A percentile compares a stretch with the other conserved stretches of the same genome.
These are phyloP conservation scores for Dendrobium chrysotoxum DNA, from an alignment of 106 monocot genomes.

Conservation along the genomic window DNA sequence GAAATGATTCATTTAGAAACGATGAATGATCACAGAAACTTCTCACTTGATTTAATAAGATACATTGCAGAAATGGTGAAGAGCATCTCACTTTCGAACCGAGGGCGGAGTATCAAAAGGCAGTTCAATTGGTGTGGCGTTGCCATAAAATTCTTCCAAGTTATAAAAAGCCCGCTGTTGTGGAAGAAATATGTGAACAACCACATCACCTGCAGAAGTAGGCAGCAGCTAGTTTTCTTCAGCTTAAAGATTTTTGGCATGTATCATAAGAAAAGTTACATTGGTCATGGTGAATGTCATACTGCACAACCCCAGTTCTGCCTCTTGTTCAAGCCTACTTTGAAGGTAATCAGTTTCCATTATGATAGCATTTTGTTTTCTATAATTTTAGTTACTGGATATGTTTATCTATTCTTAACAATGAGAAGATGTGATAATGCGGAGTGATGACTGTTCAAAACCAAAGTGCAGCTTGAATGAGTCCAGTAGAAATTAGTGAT, in stretches of 20 bases:
- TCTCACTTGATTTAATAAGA: not conserved
- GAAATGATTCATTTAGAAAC: too few species aligned
- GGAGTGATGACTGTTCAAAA: not conserved
- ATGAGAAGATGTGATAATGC: not conserved
- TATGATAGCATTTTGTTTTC: too few species aligned
- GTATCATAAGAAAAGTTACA: not conserved
- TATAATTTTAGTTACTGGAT: too few species aligned
- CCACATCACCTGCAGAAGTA: constrained; percentile 74
- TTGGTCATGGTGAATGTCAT: too few species aligned
- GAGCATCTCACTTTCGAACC: constrained; percentile 10
- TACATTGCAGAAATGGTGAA: not conserved
- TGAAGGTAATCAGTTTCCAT: too few species aligned
- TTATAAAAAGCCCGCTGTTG: constrained; percentile 80
- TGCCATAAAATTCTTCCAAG: constrained; percentile 96
- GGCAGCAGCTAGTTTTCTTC: not conserved
- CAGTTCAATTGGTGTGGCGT: constrained; percentile 79
- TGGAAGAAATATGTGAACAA: constrained; percentile 98
- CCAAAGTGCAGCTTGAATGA: not conserved
- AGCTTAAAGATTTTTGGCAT: not conserved
- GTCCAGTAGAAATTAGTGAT: not conserved
- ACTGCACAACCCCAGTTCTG: too few species aligned
- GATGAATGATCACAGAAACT: too few species aligned
- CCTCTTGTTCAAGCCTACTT: too few species aligned
- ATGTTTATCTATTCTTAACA: too few species aligned
- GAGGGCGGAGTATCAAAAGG: constrained; percentile 62